phyloP scores from a whole-genome alignment of 768 basidiomycete species.

The Crucibulum laeve region DNA sequence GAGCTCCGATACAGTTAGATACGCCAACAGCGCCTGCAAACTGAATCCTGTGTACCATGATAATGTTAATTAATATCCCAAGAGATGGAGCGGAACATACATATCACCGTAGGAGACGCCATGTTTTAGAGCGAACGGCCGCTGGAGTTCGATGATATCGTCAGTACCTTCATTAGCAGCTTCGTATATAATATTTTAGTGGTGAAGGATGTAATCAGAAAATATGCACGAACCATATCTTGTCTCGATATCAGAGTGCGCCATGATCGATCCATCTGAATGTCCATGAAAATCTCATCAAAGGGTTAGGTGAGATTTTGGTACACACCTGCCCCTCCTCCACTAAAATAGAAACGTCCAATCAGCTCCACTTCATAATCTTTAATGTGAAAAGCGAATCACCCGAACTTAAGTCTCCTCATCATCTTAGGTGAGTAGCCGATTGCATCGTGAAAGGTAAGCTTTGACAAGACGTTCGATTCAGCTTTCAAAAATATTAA shows the following conservation, averaged over 20 bases:
- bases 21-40: slow-evolving; percentile 29
- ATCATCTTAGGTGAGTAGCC: slow-evolving; percentile 22
- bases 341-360: background rate
- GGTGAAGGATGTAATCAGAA: background rate
- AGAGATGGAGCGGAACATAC: slow-evolving; percentile 11
- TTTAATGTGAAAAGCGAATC: background rate
- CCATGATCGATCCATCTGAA: slow-evolving; percentile 21
- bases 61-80: background rate
- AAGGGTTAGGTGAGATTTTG: background rate
- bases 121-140: slow-evolving; percentile 22
- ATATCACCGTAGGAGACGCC: slow-evolving; percentile 32
- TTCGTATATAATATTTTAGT: slow-evolving; percentile 1
- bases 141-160: slow-evolving; percentile 25
- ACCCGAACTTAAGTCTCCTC: slow-evolving; percentile 16
- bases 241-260: slow-evolving; percentile 16
- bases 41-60: slow-evolving; percentile 18
- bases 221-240: background rate
- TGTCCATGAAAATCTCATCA: background rate
- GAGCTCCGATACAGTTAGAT: slow-evolving; percentile 34
- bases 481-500: background rate
- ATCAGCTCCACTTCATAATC: background rate
- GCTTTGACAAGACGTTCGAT: slow-evolving; percentile 7
- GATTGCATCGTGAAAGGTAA: slow-evolving; percentile 27
- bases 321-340: slow-evolving; percentile 15
- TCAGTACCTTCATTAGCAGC: slow-evolving; percentile 22